Base-by-base conservation (phyloP, 257 asterid species). In the Datura wrightii region DNA sequence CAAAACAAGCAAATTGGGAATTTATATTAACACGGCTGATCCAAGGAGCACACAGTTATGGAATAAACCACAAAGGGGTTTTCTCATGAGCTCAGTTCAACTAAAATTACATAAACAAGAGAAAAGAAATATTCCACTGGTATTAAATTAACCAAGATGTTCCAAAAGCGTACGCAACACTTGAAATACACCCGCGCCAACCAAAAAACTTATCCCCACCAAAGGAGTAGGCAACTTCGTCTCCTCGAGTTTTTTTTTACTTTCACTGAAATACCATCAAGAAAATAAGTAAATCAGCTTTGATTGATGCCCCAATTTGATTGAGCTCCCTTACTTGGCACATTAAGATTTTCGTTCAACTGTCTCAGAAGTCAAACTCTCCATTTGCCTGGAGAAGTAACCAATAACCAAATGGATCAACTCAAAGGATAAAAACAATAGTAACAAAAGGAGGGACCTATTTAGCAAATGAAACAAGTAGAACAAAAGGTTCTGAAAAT, bases 291-390 rank as follows among this genome's bases (percentile, higher is more conserved):
- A 84, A 65, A 74, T 84, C 58, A 50, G 70, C 82, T 52, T 39
- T 39, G 56, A 24, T 84, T 59, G 76, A 18, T 69, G 24, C 80
- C 11, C 58, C 52, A 80, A 54, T 1, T 70, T 80, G 74, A 19
- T 70, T 80, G 74, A 19, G 79, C 34, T 62, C 72, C 72, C 53
- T 79, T 58, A 48, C 53, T 24, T 62, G 56, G 79, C 74, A 83
- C 66, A 48, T 50, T 36, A 46, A 24, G 41, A 53, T 19, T 52
- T 54, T 62, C 86, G 85, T 79, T 71, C 78, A 84, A 79, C 87
- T 66, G 80, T 82, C 86, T 96, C 92, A 95, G 92, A 96, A 94
- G 82, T 93, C 98, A 8, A 96, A 94, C 84, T 96, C 97, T 72
- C 98, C 97, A 6, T 91, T 91, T 56, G 98, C 98, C 97, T 95